A percentile compares a stretch with the other conserved stretches of the same genome.
phyloP scores from a whole-genome alignment of 495 filamentous ascomycete genomes.

The Podospora comata region DNA sequence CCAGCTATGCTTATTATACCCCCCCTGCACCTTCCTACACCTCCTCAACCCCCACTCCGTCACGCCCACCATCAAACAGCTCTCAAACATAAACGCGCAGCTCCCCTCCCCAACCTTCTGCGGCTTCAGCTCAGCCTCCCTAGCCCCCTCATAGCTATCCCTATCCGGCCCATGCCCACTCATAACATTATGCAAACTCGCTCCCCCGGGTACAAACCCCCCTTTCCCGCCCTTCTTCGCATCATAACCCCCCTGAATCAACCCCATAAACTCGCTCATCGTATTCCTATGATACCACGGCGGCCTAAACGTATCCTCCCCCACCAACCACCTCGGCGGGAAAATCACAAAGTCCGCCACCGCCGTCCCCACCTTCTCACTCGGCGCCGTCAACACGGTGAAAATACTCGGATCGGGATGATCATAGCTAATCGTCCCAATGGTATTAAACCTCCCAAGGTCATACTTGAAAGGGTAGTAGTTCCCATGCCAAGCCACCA shows the following conservation, averaged over 20 bases:
- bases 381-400: conserved; percentile 74
- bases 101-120: conserved; percentile 54
- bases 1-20: conserved; percentile 86
- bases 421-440: conserved; percentile 71
- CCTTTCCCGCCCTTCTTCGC: conserved; percentile 48
- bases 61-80: conserved; percentile 81
- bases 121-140: conserved; percentile 53
- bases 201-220: conserved; percentile 59
- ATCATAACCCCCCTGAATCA: conserved; percentile 64
- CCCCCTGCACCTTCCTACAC: conserved; percentile 79
- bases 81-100: conserved; percentile 67
- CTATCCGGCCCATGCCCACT: conserved; percentile 59
- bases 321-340: conserved; percentile 76
- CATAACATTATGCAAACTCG: conserved; percentile 58
- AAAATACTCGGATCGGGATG: conserved; percentile 82
- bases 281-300: conserved; percentile 81
- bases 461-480: conserved; percentile 90
- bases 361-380: conserved; percentile 60
- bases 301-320: conserved; percentile 74
- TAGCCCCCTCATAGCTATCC: conserved; percentile 62
- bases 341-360: conserved; percentile 83
- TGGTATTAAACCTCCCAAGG: conserved; percentile 72
- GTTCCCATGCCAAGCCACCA: conserved; percentile 78
- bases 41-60: conserved; percentile 86
- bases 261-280: conserved; percentile 84